Evolutionary conservation across 192 early-diverging fungal species (phyloP).

Genomic region (Jimgerdemannia lactiflua): DNA sequence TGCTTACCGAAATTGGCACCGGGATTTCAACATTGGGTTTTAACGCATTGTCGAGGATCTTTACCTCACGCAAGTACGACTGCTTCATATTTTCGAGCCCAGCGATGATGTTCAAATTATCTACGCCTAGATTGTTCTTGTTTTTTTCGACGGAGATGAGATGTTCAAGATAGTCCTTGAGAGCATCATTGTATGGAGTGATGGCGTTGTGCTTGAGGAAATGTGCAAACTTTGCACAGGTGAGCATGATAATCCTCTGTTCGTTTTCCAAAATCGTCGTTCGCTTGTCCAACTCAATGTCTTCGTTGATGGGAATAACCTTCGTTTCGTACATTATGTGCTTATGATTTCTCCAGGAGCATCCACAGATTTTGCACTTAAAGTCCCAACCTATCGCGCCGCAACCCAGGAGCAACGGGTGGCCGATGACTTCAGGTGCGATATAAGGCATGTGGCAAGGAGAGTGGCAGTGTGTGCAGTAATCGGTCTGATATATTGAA

Average conservation of each 20-base stretch:
- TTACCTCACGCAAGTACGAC: slow-evolving; percentile 6
- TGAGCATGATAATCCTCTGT: slow-evolving; percentile 14
- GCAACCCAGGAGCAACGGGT: slow-evolving; percentile 14
- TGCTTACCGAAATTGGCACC: slow-evolving; percentile 3
- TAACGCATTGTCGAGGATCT: slow-evolving; percentile 23
- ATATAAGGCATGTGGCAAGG: slow-evolving; percentile 19
- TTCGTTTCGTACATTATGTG: slow-evolving; percentile 7
- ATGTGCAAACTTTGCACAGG: slow-evolving; percentile 15
- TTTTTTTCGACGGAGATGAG: slow-evolving; percentile 20
- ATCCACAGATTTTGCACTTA: slow-evolving; percentile 25
- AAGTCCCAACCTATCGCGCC: slow-evolving; percentile 14
- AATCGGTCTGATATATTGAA: slow-evolving; percentile 6
- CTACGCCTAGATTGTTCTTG: slow-evolving; percentile 8
- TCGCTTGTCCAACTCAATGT: slow-evolving; percentile 8
- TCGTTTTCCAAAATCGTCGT: slow-evolving; percentile 12
- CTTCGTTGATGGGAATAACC: slow-evolving; percentile 12
- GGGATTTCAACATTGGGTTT: slow-evolving; percentile 2
- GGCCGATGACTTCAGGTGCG: slow-evolving; percentile 11
- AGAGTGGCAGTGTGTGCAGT: slow-evolving; percentile 25
- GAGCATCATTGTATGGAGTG: slow-evolving; percentile 17
- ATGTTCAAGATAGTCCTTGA: slow-evolving; percentile 19
- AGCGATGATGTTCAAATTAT: slow-evolving; percentile 12
- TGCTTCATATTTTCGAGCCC: slow-evolving; percentile 9
- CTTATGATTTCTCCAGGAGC: slow-evolving; percentile 25
- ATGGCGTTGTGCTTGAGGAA: slow-evolving; percentile 30